A percentile compares a stretch with the other conserved stretches of the same genome.
Evolutionary conservation across 2,329 filamentous ascomycete species (phyloP).

Genomic region (Fusarium aywerte): DNA sequence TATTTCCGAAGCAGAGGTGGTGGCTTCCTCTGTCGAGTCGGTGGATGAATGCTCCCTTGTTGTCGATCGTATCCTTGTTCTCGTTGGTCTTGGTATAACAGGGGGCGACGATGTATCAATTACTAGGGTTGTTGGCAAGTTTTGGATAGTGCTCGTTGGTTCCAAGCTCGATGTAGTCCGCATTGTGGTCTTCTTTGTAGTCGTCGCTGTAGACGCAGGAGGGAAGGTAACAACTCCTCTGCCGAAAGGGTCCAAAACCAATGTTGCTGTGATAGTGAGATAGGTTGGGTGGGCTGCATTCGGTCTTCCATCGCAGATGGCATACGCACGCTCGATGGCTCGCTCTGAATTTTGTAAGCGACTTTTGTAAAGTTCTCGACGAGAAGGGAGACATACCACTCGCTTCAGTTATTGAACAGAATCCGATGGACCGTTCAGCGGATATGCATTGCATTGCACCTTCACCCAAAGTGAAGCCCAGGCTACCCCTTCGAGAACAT

Average conservation of each 20-base stretch:
- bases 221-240: conserved; percentile 49
- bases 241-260: conserved; percentile 53
- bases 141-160: conserved; percentile 26
- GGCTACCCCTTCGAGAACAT: conserved; percentile 67
- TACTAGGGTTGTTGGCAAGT: conserved; percentile 46
- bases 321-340: conserved; percentile 61
- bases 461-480: conserved; percentile 77
- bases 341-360: conserved; percentile 48
- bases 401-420: conserved; percentile 62
- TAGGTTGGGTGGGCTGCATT: conserved; percentile 68
- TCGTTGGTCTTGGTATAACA: conserved; percentile 25
- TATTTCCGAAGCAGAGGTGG: conserved; percentile 1
- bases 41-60: conserved; percentile 5
- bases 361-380: neutral
- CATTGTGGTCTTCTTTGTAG: conserved; percentile 17
- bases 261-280: conserved; percentile 66
- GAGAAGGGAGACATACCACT: conserved; percentile 45
- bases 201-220: conserved; percentile 14
- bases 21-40: neutral
- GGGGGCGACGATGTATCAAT: conserved; percentile 45
- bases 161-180: conserved; percentile 17
- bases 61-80: conserved; percentile 13
- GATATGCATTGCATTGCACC: conserved; percentile 74
- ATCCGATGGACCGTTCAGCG: conserved; percentile 60
- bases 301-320: conserved; percentile 66